A percentile compares a stretch with the other conserved stretches of the same genome.
phyloP scores from a whole-genome alignment of 2,329 filamentous ascomycete genomes.

The Bipolaris oryzae region DNA sequence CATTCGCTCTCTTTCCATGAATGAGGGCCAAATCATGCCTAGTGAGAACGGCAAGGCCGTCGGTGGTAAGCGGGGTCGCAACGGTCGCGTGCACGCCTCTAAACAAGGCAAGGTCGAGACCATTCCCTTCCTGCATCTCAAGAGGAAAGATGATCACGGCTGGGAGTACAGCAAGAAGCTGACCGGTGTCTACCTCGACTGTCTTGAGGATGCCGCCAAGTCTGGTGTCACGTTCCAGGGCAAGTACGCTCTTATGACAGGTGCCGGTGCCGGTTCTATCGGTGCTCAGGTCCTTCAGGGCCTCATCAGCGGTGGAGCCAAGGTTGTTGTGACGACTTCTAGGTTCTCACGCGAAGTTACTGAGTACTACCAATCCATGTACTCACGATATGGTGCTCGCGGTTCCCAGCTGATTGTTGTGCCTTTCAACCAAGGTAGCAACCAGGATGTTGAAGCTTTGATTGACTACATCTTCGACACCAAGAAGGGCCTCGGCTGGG shows the following conservation, averaged over 20 bases:
- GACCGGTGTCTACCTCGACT: conserved; percentile 89
- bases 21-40: conserved; percentile 94
- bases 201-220: conserved; percentile 85
- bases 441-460: conserved; percentile 94
- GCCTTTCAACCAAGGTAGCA: conserved; percentile 98
- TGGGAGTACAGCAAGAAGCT: conserved; percentile 99
- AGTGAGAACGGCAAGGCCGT: conserved; percentile 75
- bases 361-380: conserved; percentile 99
- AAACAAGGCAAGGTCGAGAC: conserved; percentile 93
- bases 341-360: conserved; percentile 97
- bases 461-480: conserved; percentile 95
- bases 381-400: conserved; percentile 88
- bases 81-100: conserved; percentile 58
- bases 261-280: conserved; percentile 95
- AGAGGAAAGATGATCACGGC: conserved; percentile 89
- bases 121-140: conserved; percentile 95
- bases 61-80: conserved; percentile 64
- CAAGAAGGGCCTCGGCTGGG: conserved; percentile 97
- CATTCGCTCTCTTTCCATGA: conserved; percentile 93
- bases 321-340: conserved; percentile 95
- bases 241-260: conserved; percentile 98
- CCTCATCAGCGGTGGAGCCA: conserved; percentile 93
- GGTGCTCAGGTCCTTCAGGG: conserved; percentile 96
- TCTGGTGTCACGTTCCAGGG: conserved; percentile 88
- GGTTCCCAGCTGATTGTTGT: conserved; percentile 97